These are phyloP conservation scores for Curvularia verruculosa DNA, from an alignment of 2,329 filamentous ascomycete species.

Conservation along the genomic window DNA sequence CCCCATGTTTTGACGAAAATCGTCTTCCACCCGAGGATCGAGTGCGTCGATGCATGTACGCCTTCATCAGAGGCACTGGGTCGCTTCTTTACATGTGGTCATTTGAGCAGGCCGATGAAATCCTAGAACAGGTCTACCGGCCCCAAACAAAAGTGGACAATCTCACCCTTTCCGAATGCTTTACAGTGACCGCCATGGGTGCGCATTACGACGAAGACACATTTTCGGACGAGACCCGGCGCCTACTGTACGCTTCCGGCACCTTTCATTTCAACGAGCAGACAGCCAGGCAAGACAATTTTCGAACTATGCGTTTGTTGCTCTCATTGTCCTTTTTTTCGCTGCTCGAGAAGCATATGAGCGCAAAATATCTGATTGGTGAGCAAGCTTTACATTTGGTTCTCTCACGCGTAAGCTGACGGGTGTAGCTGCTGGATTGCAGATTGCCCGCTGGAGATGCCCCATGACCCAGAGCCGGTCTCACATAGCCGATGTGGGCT, in stretches of 20 bases:
- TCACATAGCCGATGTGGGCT: constrained; percentile 22
- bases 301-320: constrained; percentile 45
- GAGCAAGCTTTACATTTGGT: constrained; percentile 12
- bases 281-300: constrained; percentile 37
- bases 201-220: constrained; percentile 47
- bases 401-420: constrained; percentile 4
- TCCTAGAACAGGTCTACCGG: constrained; percentile 46
- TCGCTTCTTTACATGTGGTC: constrained; percentile 48
- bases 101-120: constrained; percentile 38
- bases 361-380: constrained; percentile 47
- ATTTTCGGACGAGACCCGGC: constrained; percentile 41
- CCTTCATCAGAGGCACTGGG: constrained; percentile 44
- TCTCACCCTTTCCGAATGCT: constrained; percentile 46
- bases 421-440: constrained; percentile 42
- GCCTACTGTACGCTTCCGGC: constrained; percentile 43
- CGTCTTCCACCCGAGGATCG: constrained; percentile 41
- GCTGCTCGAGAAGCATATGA: constrained; percentile 48
- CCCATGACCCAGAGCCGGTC: constrained; percentile 12
- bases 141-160: constrained; percentile 34
- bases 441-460: constrained; percentile 46
- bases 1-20: constrained; percentile 33
- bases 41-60: constrained; percentile 40
- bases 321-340: constrained; percentile 47
- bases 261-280: constrained; percentile 43
- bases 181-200: constrained; percentile 47